Conservation (phyloP, 2,329 filamentous ascomycete genomes). For the Microcera coccophila region DNA sequence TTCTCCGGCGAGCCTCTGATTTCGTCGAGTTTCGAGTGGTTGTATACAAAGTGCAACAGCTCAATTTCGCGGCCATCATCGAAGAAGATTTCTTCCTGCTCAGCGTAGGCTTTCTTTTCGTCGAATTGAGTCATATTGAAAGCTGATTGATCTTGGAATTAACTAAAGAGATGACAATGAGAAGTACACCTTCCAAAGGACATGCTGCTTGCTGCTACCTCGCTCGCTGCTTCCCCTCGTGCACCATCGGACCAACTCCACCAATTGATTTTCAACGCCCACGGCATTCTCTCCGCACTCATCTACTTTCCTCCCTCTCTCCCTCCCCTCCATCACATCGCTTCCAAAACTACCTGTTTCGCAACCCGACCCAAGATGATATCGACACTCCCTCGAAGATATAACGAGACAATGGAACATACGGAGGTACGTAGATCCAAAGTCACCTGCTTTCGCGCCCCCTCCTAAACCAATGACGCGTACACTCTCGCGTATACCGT, state of each 20-base stretch:
- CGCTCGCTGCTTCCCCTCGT: too few species aligned
- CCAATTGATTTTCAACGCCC: conserved; percentile 4
- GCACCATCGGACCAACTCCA: conserved; percentile 7
- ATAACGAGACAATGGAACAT: too few species aligned
- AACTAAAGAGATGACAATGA: too few species aligned
- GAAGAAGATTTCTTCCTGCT: conserved; percentile 45
- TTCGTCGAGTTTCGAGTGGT: conserved; percentile 56
- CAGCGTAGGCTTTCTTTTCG: conserved; percentile 37
- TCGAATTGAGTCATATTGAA: conserved; percentile 32
- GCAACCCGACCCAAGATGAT: too few species aligned
- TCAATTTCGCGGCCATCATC: conserved; percentile 73
- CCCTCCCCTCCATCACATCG: too few species aligned
- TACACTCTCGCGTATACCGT: not conserved
- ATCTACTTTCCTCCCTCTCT: too few species aligned
- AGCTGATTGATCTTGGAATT: too few species aligned
- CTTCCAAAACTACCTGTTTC: too few species aligned
- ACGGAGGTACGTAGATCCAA: too few species aligned
- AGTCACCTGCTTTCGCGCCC: conserved; percentile 1
- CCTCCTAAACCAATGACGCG: not conserved
- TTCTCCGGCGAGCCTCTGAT: conserved; percentile 61
- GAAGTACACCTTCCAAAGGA: too few species aligned
- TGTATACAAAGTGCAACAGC: conserved; percentile 66
- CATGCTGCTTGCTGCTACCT: too few species aligned
- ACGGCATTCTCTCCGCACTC: conserved; percentile 16
- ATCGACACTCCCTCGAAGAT: too few species aligned